These are phyloP conservation scores for Boechera retrofracta DNA, from an alignment of 345 rosid species.

Conservation along the genomic window DNA sequence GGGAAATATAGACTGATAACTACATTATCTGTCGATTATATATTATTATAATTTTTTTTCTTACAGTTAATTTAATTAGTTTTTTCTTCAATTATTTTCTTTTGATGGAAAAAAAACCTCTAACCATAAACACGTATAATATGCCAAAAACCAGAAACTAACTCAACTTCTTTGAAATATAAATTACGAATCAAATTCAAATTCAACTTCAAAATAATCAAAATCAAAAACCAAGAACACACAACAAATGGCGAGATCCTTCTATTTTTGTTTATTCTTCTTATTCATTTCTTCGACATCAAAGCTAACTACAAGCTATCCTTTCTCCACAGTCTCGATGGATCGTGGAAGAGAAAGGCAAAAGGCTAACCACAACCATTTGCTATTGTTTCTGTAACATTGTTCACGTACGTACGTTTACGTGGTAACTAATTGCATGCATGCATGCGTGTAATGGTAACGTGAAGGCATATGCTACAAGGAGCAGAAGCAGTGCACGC, in stretches of 20 bases:
- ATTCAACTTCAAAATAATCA: conserved; percentile 10
- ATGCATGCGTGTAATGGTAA: not conserved
- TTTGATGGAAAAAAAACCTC: not conserved
- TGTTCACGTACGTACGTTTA: not conserved
- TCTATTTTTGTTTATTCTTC: conserved; percentile 19
- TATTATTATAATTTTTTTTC: not conserved
- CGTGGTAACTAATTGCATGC: not conserved
- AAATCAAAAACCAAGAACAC: not conserved
- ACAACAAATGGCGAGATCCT: conserved; percentile 25
- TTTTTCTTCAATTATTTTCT: not conserved
- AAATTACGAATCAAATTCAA: conserved; percentile 13
- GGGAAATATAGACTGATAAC: not conserved
- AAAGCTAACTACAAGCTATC: conserved; percentile 37
- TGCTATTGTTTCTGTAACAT: not conserved
- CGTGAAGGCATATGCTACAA: conserved; percentile 61
- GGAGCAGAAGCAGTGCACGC: conserved; percentile 94
- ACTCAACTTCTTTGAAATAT: conserved; percentile 24
- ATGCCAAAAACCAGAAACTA: conserved; percentile 28
- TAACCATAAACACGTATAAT: conserved; percentile 29
- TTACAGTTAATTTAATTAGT: not conserved
- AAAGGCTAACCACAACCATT: conserved; percentile 26
- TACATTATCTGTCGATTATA: not conserved
- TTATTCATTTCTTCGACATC: conserved; percentile 13
- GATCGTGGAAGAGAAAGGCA: conserved; percentile 59
- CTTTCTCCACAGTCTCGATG: conserved; percentile 65